Evolutionary conservation across 331 rosid genomes (phyloP).

Genomic region (Stylosanthes scabra): DNA sequence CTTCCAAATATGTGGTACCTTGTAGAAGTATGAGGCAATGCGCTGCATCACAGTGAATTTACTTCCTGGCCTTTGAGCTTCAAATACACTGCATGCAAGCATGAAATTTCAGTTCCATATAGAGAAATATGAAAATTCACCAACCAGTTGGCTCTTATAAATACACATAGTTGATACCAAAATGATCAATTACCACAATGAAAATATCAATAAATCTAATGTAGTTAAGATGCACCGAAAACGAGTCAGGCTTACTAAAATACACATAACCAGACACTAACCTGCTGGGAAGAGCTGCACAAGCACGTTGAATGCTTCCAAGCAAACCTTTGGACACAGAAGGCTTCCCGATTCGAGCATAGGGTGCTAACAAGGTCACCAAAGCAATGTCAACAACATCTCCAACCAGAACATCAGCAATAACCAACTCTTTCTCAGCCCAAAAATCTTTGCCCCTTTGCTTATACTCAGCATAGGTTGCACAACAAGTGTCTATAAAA

Average conservation of each 20-base stretch:
- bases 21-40: constrained; percentile 76
- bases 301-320: constrained; percentile 74
- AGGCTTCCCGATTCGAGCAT: constrained; percentile 86
- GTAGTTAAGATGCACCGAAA: constrained; percentile 18
- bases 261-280: constrained; percentile 35
- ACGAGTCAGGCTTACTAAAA: constrained; percentile 5
- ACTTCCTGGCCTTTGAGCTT: constrained; percentile 93
- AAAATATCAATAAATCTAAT: constrained; percentile 6
- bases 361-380: constrained; percentile 94
- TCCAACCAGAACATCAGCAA: constrained; percentile 94
- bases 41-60: constrained; percentile 77
- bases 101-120: constrained; percentile 18
- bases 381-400: constrained; percentile 90
- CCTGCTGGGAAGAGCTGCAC: constrained; percentile 97
- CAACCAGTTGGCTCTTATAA: neutral
- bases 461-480: constrained; percentile 93
- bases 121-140: constrained; percentile 10
- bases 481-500: constrained; percentile 92
- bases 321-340: constrained; percentile 77
- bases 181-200: constrained; percentile 12
- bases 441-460: constrained; percentile 96
- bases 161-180: neutral
- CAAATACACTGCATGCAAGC: constrained; percentile 83
- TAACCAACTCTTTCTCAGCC: constrained; percentile 97
- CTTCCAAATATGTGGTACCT: constrained; percentile 56